Evolutionary conservation across 2,329 filamentous ascomycete genomes (phyloP), one percentile per base, ranked within the genome.

Genomic region (Curvularia lunata): DNA sequence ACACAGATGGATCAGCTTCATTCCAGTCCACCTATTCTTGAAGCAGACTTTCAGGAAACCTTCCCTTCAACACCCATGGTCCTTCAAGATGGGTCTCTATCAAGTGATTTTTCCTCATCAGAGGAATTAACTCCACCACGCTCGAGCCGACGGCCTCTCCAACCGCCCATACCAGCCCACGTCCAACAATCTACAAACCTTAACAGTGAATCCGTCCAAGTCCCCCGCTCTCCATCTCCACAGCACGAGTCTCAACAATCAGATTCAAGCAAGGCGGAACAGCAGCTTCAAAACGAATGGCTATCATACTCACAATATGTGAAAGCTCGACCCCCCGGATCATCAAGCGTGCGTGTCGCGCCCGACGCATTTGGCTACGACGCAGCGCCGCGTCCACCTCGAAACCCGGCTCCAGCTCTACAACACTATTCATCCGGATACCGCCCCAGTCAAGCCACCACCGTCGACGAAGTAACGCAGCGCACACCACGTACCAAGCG

Each of bases 401-500:
- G 16, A 37, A 52, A 28, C 6, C 12, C 37, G 40, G 41, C 45
- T 7, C 32, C 34, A 9, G 12, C 23, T 3, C 42, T 1, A 27
- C 56, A 46, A 7, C 42, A 51, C 1, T 52, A 55, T 18, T 47
- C 55, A 16, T 52, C 60, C n/a, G 55, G 34, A 4, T 41, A 58
- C 19, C 50, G 59, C 13, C 56, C 67, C 1, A 75, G 72, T 50
- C 74, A 76, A 63, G 74, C 74, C 1, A 76, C 74, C 8, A 76
- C 74, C 2, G 59, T 75, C 3, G 72, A 74, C 13, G 66, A 70
- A 50, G 52, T 65, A 21, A 70, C 69, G 1, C 68, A 70, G 1
- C 62, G 48, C 21, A 70, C 69, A 4, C 68, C 70, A 0, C 56
- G 48, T 23, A 68, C 64, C n/a, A 59, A 62, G 2, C 58, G 61